phyloP scores from a whole-genome alignment of 257 asterid genomes.

The Lycium ferocissimum region DNA sequence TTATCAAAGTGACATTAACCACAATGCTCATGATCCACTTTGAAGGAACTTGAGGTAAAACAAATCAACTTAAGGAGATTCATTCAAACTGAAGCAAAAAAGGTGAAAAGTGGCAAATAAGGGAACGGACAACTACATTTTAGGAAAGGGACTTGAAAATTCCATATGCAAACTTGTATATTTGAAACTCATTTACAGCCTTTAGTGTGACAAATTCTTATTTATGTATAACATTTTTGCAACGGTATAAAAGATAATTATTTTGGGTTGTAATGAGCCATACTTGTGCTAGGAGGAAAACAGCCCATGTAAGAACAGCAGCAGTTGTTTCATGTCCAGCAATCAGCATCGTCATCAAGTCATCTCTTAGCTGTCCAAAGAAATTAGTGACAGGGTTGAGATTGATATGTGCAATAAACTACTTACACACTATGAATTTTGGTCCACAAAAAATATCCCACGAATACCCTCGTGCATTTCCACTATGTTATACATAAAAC shows the following conservation, averaged over 20 bases:
- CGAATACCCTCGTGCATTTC: conserved; percentile 9
- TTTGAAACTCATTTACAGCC: background rate
- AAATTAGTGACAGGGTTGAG: conserved; percentile 28
- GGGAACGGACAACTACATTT: background rate
- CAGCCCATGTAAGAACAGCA: conserved; percentile 97
- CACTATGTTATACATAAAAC: background rate
- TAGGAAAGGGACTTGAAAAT: background rate
- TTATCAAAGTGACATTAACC: conserved; percentile 31
- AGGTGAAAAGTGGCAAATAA: background rate
- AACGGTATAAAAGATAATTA: conserved; percentile 16
- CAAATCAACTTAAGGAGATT: conserved; percentile 20
- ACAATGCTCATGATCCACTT: conserved; percentile 28
- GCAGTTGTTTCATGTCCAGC: conserved; percentile 99
- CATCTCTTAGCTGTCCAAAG: conserved; percentile 82
- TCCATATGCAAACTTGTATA: background rate
- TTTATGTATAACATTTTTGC: conserved; percentile 19
- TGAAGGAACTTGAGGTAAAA: conserved; percentile 25
- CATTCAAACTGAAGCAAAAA: background rate
- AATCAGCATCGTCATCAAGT: conserved; percentile 97
- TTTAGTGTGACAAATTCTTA: background rate
- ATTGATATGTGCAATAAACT: background rate
- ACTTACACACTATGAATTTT: background rate
- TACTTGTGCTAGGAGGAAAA: conserved; percentile 93
- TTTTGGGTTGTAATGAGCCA: conserved; percentile 16
- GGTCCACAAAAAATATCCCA: conserved; percentile 15